phyloP scores from a whole-genome alignment of 306 rosid genomes.

The Boehmeria nivea region DNA sequence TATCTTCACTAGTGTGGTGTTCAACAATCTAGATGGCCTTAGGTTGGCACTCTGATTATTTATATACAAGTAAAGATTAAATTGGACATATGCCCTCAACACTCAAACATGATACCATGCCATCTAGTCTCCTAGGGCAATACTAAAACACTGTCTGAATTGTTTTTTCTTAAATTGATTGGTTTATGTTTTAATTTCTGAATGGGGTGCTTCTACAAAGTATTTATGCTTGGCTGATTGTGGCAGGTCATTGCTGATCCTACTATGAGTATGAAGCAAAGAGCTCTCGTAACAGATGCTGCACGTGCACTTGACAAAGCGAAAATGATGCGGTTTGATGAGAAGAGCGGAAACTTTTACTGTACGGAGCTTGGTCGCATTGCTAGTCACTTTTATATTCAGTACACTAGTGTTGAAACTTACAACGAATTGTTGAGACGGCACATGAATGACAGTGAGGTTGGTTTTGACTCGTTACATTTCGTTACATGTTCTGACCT shows the following conservation, averaged over 20 bases:
- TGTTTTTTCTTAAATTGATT: not conserved
- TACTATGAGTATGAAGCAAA: conserved; percentile 72
- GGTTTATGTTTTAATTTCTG: not conserved
- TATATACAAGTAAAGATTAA: too few relatives aligned
- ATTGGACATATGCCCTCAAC: not conserved
- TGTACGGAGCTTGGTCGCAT: conserved; percentile 99
- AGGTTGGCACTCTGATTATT: not conserved
- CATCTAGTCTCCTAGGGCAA: not conserved
- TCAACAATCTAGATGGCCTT: too few relatives aligned
- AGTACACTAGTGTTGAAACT: conserved; percentile 91
- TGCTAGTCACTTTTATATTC: conserved; percentile 98
- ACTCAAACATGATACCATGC: not conserved
- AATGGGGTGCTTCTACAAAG: conserved; percentile 6
- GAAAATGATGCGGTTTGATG: conserved; percentile 99
- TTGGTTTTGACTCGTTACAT: conserved; percentile 27
- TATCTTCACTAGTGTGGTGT: too few relatives aligned
- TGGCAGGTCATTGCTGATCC: conserved; percentile 89
- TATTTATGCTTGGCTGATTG: conserved; percentile 20
- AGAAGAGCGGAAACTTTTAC: conserved; percentile 95
- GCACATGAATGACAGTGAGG: conserved; percentile 95
- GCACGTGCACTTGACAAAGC: conserved; percentile 97
- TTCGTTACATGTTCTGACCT: not conserved
- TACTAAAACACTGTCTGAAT: not conserved
- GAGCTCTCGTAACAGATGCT: conserved; percentile 83
- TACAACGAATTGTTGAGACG: conserved; percentile 91